phyloP scores from a whole-genome alignment of 805 yeast genomes.

The Candida chilensis region DNA sequence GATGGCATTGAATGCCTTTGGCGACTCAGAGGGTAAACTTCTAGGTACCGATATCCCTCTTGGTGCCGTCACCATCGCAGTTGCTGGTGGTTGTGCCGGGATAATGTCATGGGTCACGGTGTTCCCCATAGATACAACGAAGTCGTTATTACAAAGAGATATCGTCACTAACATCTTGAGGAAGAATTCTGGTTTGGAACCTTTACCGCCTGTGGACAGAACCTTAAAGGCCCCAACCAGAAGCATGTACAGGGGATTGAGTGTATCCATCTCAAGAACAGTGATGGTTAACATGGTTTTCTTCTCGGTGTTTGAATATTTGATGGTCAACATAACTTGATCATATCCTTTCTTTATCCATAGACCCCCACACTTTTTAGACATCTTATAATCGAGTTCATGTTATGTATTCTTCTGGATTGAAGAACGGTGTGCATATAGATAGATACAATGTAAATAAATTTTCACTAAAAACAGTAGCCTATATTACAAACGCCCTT shows the following conservation, averaged over 20 bases:
- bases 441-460: neutral
- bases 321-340: conserved; percentile 27
- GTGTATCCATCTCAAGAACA: conserved; percentile 65
- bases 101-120: conserved; percentile 65
- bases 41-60: conserved; percentile 16
- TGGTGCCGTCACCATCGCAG: conserved; percentile 37
- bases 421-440: neutral
- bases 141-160: conserved; percentile 68
- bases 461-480: neutral
- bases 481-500: neutral
- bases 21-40: conserved; percentile 17
- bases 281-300: conserved; percentile 68
- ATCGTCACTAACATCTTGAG: conserved; percentile 60
- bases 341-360: conserved; percentile 1
- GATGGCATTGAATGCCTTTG: conserved; percentile 23
- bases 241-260: conserved; percentile 66
- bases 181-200: conserved; percentile 33
- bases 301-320: conserved; percentile 61
- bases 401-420: conserved; percentile 6
- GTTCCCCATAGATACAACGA: conserved; percentile 77
- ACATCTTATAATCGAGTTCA: conserved; percentile 3
- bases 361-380: conserved; percentile 1
- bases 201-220: conserved; percentile 22
- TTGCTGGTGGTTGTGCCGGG: conserved; percentile 80
- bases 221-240: conserved; percentile 28